Base-by-base conservation (phyloP, 495 filamentous ascomycete species). In the Trichoderma parareesei region DNA sequence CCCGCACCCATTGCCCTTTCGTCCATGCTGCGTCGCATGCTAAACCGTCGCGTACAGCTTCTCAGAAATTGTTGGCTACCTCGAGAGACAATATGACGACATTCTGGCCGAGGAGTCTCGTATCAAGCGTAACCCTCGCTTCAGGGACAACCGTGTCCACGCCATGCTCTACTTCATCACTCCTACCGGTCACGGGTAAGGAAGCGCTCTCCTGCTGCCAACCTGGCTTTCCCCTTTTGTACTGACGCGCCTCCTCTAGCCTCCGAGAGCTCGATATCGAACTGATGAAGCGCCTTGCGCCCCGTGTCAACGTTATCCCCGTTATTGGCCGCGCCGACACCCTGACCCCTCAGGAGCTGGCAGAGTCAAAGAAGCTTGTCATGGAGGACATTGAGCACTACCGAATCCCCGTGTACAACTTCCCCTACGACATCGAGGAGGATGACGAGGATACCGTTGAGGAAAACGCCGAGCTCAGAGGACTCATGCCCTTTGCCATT, bases 341-440 rank as follows among this genome's bases (percentile, higher is more conserved):
- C 38, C 89, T 98, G 65, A 98, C 94, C 60, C 95, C 95, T 57
- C 88, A 90, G 62, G 94, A 98, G 79, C 86, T 98, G 64, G 94
- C 94, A 64, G 95, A 98, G 77, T 97, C 93, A 46, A 98, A 98
- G 86, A 98, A 97, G 82, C 83, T 98, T 62, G 92, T 98, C 71
- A 98, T 98, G 95, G 94, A 98, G 81, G 94, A 98, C 72, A 98
- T 98, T 68, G 94, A 98, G 76, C 94, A 98, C 78, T 98, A 98
- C 84, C 90, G 94, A 75, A 98, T 98, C 71, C 94, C 94, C 44
- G 95, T 98, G 69, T 98, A 98, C 87, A 98, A 98, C 85, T 98
- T 98, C 84, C 94, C 94, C 41, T 98, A 98, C 80, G 94, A 98
- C 74, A 94, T 98, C 66, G 94, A 98, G 79, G 94, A 98, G 79